Evolutionary conservation across 2,329 filamentous ascomycete species (phyloP).

Genomic region (Fusarium longipes): DNA sequence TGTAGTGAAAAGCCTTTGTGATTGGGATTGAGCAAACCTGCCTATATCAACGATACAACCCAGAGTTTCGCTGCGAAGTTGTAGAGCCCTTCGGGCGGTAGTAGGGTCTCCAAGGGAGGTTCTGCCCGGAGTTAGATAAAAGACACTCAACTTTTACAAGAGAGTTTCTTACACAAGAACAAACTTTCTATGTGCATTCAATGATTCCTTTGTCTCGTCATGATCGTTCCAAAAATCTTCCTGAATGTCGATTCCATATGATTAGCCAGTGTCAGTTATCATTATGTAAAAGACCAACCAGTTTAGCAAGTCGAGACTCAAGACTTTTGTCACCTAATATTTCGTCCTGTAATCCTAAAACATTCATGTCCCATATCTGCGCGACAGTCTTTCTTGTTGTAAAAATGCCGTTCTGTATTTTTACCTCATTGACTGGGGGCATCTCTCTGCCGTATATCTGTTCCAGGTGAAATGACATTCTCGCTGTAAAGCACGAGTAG

Average conservation of each 20-base stretch:
- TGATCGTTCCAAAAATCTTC: not conserved
- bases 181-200: not conserved
- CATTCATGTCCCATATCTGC: not conserved
- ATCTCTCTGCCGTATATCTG: not conserved
- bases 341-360: not conserved
- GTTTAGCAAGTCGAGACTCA: not conserved
- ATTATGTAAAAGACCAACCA: not conserved
- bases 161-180: not conserved
- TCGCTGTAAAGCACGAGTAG: no score
- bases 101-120: not conserved
- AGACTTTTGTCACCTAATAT: not conserved
- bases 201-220: not conserved
- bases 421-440: not conserved
- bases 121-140: not conserved
- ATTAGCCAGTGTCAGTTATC: not conserved
- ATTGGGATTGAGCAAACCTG: not conserved
- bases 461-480: not conserved
- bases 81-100: not conserved
- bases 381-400: not conserved
- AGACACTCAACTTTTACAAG: rapidly evolving
- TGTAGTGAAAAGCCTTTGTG: not conserved
- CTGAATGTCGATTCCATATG: not conserved
- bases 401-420: not conserved
- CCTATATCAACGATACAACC: not conserved
- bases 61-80: not conserved